Evolutionary conservation across 805 yeast genomes (phyloP), one percentile per base, ranked within the genome.

Genomic region (Myxozyma neotropica): DNA sequence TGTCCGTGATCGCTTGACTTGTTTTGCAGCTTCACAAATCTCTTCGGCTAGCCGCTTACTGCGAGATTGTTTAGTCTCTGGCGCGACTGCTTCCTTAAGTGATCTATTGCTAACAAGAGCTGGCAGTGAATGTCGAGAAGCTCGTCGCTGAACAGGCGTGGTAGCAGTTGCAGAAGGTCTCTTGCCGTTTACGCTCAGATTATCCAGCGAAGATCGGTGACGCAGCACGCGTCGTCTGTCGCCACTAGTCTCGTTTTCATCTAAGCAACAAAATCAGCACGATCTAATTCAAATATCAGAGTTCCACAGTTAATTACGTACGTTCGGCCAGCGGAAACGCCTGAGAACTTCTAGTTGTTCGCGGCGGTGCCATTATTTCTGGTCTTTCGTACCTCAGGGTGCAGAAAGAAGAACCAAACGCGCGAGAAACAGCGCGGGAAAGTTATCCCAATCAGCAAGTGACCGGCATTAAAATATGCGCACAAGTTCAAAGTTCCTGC

Each of bases 291-390:
- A 47, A 15, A 19, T 12, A 8, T 1, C 5, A 5, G 7, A 24
- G 35, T 7, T 13, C n/a, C 19, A 24, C 15, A 17, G 13, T 19
- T n/a, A n/a, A n/a, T 29, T 7, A 24, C 53, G 3, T 24, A 48
- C 53, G 13, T 26, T 48, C 15, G 24, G 24, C 21, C 12, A 21
- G 19, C n/a, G 13, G 12, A 39, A 31, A 35, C 33, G 53, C 53
- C 24, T 33, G 53, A 29, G 43, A 36, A 21, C 51, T 48, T 52
- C 68, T n/a, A 50, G 57, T 55, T 4, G 43, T 47, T 36, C 55
- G 24, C 39, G 60, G 51, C n/a, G 49, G 55, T 27, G 59, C 64
- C 65, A 61, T 63, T 38, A 58, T 8, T n/a, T 35, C 7, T 21
- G 6, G 27, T 15, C 42, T 35, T 17, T 6, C 6, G 53, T 43